Base-by-base conservation (phyloP, 805 yeast species). In the Yarrowia porcina region DNA sequence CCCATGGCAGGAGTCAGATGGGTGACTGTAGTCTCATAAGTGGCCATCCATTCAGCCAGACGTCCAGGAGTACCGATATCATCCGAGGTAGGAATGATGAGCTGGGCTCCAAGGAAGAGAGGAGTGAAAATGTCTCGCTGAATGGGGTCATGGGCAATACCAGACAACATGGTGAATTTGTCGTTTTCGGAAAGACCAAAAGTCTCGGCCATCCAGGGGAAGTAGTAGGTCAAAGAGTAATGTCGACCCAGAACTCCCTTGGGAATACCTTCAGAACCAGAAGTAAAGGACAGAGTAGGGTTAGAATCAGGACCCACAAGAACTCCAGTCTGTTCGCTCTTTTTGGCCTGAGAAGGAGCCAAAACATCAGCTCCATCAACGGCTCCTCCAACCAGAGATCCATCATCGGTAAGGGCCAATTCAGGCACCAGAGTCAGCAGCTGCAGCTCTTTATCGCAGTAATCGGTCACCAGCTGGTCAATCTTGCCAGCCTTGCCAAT, bases 1-100 rank as follows among this genome's bases (percentile, higher is more conserved):
- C 99, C 99, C 99, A 96, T 94, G 6, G 99, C 99, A 4, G 99
- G 99, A 0, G 99, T 94, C 76, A 94, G 82, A 75, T 94, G 99
- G 0, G 99, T 94, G 1, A 94, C 97, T 1, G 97, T 87, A 27
- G 97, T 97, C 15, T 89, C 89, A 69, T 91, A 84, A 64, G 81
- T 85, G 33, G 87, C 83, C 96, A 94, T 92, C 99, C 99, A 94
- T 70, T 90, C 94, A 7, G 99, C 99, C 63, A 94, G 80, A 71
- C 88, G 86, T 30, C 99, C 99, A 6, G 99, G 99, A 3, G 99
- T 94, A 52, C 99, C 99, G 70, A 94, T 94, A 74, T 94, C 99
- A 74, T 94, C 97, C 17, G 91, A 86, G 13, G 97, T 92, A 59
- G 99, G 99, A 30, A 94, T 96, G 66, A 90, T 81, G 63, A 94